Evolutionary conservation across 768 basidiomycete genomes (phyloP), one percentile per base, ranked within the genome.

Genomic region (Phylloporus sp.): DNA sequence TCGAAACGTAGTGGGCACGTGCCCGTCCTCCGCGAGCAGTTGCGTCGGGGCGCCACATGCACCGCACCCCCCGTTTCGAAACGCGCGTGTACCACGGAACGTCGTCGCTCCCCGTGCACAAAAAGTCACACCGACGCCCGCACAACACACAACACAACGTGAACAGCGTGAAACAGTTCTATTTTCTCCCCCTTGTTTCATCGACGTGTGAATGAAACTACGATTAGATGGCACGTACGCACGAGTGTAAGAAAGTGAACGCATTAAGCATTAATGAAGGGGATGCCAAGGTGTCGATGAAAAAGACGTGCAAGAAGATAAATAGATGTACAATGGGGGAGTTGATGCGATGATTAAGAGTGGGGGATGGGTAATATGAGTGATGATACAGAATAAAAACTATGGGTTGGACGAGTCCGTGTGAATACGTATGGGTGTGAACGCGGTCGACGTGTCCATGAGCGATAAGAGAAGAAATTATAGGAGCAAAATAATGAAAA

Each of bases 371-470:
- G 9, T 20, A 33, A 47, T 34, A 33, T 26, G 20, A 15, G 31
- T 23, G n/a, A 18, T 49, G 31, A 44, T 51, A 51, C 50, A 56
- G 10, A 45, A 50, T 55, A 50, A 48, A 38, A 18, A 13, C 14
- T n/a, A 40, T 28, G 46, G 13, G 38, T 18, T 20, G 17, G 20
- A 33, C 10, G 33, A 11, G 3, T 34, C 52, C 42, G 9, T 58
- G 45, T 62, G 54, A 51, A 44, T 65, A 62, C 49, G 60, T 42
- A 52, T 47, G 36, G 24, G 22, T 22, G 28, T 17, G 46, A 53
- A 52, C 55, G 18, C 45, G 45, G 38, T 40, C 33, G 7, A 37
- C 28, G 44, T 27, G 38, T 45, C 54, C 47, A 41, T 6, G 28
- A 23, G 15, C 15, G 23, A 14, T 20, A 33, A 42, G n/a, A n/a